These are phyloP conservation scores for Lonicera japonica DNA, from an alignment of 129 eudicot species.

Conservation along the genomic window DNA sequence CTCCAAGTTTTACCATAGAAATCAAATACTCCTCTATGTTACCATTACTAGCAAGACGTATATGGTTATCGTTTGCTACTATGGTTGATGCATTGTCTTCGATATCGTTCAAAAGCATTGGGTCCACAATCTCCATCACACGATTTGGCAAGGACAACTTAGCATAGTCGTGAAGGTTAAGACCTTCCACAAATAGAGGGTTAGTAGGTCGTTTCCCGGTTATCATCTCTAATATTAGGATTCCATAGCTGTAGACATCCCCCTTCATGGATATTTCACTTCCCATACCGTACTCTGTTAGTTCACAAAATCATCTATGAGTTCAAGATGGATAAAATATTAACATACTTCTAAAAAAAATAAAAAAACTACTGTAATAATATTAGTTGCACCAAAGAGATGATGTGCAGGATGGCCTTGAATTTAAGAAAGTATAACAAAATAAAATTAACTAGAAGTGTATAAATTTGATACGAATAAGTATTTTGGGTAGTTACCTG, in stretches of 20 bases:
- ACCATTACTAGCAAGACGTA: too few species aligned
- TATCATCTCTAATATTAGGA: slow-evolving; percentile 6
- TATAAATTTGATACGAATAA: too few species aligned
- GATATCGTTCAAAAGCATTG: background rate
- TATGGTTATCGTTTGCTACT: background rate
- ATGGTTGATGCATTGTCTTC: background rate
- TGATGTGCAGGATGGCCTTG: too few species aligned
- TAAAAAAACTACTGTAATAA: too few species aligned
- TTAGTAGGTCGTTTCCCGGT: background rate
- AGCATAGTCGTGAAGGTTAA: slow-evolving; percentile 5
- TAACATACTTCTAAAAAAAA: too few species aligned
- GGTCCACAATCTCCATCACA: slow-evolving; percentile 3
- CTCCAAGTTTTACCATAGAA: slow-evolving; percentile 1
- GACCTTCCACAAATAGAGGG: background rate
- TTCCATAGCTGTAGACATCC: slow-evolving; percentile 16
- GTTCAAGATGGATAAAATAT: too few species aligned
- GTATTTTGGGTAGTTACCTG: slow-evolving; percentile 9
- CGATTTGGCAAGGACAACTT: background rate
- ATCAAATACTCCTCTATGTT: background rate
- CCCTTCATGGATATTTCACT: slow-evolving; percentile 1
- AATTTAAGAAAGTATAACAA: too few species aligned
- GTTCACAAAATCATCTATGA: too few species aligned
- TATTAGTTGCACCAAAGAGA: too few species aligned
- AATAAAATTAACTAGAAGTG: too few species aligned
- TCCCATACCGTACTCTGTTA: slow-evolving; percentile 16